phyloP scores from a whole-genome alignment of 371 early-diverging fungal genomes.

The Mortierella sp. region DNA sequence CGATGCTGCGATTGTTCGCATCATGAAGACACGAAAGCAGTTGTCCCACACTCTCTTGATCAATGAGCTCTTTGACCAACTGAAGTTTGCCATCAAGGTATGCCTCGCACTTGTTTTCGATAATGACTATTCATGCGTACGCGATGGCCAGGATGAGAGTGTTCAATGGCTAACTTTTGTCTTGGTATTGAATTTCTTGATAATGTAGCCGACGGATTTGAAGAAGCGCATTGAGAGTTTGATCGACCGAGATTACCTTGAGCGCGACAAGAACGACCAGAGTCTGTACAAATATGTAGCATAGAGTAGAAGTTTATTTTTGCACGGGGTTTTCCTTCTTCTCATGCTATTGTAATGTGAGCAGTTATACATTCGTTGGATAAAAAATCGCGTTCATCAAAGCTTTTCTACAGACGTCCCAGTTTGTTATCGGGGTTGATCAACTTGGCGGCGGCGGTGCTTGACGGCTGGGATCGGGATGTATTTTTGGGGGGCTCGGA shows the following conservation, averaged over 20 bases:
- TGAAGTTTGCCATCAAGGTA: constrained; percentile 87
- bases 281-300: constrained; percentile 71
- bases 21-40: constrained; percentile 91
- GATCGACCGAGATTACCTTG: constrained; percentile 93
- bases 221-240: constrained; percentile 93
- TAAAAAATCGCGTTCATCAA: too few species aligned
- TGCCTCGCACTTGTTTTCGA: not conserved
- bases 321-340: not conserved
- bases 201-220: constrained; percentile 71
- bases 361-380: too few species aligned
- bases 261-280: constrained; percentile 76
- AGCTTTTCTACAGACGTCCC: too few species aligned
- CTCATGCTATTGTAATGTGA: not conserved
- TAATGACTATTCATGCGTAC: too few species aligned
- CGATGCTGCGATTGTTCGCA: constrained; percentile 96
- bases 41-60: constrained; percentile 77
- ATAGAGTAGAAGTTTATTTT: constrained; percentile 29
- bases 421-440: too few species aligned
- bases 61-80: constrained; percentile 77
- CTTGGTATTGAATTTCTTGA: constrained; percentile 2
- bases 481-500: too few species aligned
- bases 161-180: not conserved
- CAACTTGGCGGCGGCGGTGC: too few species aligned
- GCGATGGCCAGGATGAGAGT: not conserved
- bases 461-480: too few species aligned